phyloP scores from a whole-genome alignment of 176 grass and related monocot genomes.

The Carex scoparia region DNA sequence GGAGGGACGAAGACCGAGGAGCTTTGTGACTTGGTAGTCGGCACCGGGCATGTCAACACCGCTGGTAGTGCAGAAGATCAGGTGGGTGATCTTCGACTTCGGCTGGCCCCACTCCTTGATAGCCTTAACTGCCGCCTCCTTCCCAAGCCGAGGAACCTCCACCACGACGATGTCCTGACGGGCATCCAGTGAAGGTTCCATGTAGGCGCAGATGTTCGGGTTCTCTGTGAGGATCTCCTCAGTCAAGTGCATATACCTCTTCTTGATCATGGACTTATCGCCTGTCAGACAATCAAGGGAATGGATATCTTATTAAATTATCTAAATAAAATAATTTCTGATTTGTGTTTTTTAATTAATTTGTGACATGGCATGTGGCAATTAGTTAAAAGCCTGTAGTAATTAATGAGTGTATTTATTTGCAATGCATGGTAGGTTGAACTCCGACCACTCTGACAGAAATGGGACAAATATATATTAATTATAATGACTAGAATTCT shows the following conservation, averaged over 20 bases:
- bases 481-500: too few species aligned
- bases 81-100: constrained; percentile 65
- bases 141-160: constrained; percentile 73
- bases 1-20: constrained; percentile 61
- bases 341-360: not conserved
- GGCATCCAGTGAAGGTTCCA: constrained; percentile 77
- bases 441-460: not conserved
- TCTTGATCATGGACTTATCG: constrained; percentile 89
- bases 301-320: not conserved
- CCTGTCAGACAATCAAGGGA: constrained; percentile 32
- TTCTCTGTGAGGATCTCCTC: constrained; percentile 74
- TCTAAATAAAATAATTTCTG: not conserved
- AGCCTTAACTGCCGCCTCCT: constrained; percentile 73
- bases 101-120: constrained; percentile 95
- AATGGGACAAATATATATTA: not conserved
- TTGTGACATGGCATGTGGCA: not conserved
- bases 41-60: constrained; percentile 93
- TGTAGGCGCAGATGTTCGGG: constrained; percentile 72
- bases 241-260: constrained; percentile 80
- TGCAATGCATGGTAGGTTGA: not conserved
- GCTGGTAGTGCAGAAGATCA: constrained; percentile 84
- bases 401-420: not conserved
- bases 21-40: constrained; percentile 83
- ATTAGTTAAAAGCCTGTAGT: not conserved
- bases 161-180: constrained; percentile 85